Percentiles rank a stretch among this genome's conserved stretches.
Evolutionary conservation across 345 rosid genomes (phyloP).

Genomic region (Eucalyptus pauciflora): DNA sequence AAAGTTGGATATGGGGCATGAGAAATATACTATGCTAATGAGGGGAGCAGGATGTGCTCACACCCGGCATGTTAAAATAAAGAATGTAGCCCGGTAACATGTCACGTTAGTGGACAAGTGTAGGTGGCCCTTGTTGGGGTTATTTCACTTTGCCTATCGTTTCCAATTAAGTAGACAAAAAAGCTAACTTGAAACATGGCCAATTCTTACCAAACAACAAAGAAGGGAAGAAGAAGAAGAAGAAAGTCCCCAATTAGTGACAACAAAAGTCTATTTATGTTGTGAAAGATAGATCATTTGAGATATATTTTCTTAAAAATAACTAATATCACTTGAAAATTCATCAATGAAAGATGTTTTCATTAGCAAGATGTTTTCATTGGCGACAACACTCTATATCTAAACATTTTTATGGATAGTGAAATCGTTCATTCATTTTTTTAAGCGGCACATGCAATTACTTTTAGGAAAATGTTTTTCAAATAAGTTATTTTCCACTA

Average conservation of each 20-base stretch:
- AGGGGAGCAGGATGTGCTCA: too few species aligned
- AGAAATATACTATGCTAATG: too few species aligned
- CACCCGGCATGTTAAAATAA: too few species aligned
- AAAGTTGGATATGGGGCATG: too few species aligned
- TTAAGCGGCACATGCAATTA: not conserved
- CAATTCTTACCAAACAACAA: not conserved
- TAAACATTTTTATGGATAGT: not conserved
- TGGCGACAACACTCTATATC: not conserved
- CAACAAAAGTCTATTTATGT: fast-evolving
- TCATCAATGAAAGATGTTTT: not conserved
- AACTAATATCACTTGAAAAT: not conserved
- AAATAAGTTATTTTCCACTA: not conserved
- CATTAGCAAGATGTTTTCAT: not conserved
- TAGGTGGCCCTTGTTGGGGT: too few species aligned
- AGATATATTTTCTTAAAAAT: not conserved
- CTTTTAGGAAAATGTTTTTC: not conserved
- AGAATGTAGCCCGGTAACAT: fast-evolving
- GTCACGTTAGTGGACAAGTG: too few species aligned
- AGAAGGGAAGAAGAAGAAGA: not conserved
- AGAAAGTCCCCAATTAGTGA: not conserved
- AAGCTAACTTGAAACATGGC: not conserved
- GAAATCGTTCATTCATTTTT: not conserved
- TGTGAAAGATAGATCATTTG: not conserved
- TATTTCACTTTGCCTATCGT: not conserved
- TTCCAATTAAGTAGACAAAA: not conserved